These are phyloP conservation scores for Meripilus lineatus DNA, from an alignment of 1,284 basidiomycete genomes.

Conservation along the genomic window DNA sequence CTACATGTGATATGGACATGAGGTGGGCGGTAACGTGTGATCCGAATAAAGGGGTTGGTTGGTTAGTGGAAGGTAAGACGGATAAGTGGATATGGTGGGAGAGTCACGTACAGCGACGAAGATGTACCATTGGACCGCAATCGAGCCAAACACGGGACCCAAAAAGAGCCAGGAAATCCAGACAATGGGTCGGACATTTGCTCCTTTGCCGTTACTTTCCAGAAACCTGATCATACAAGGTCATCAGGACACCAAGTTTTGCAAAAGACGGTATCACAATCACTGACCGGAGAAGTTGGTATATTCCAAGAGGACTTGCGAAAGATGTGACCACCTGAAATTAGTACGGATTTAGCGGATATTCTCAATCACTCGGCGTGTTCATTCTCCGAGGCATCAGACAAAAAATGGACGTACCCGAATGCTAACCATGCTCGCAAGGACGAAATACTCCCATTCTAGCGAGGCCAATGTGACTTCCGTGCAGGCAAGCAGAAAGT, in stretches of 20 bases:
- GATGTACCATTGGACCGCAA: constrained; percentile 44
- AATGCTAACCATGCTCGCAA: constrained; percentile 17
- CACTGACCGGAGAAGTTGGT: constrained; percentile 33
- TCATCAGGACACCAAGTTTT: constrained; percentile 20
- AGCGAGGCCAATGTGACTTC: not conserved
- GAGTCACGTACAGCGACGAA: constrained; percentile 35
- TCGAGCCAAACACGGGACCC: constrained; percentile 43
- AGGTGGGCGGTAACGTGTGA: no score
- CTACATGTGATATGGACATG: no score
- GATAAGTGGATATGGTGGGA: not conserved
- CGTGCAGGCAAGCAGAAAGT: no score
- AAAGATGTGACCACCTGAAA: constrained; percentile 24
- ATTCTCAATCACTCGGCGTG: no score
- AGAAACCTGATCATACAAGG: constrained; percentile 31
- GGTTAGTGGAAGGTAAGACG: constrained; percentile 2
- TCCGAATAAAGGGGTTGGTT: no score
- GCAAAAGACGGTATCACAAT: not conserved
- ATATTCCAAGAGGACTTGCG: constrained; percentile 41
- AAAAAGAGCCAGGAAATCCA: constrained; percentile 63
- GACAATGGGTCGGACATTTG: constrained; percentile 44
- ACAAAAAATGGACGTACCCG: constrained; percentile 7
- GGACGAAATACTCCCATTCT: constrained; percentile 20
- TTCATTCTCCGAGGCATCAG: not conserved
- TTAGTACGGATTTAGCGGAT: not conserved
- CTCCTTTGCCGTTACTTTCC: constrained; percentile 33